Conservation (phyloP, 169 alveolate genomes). For the Theileria orientalis region DNA sequence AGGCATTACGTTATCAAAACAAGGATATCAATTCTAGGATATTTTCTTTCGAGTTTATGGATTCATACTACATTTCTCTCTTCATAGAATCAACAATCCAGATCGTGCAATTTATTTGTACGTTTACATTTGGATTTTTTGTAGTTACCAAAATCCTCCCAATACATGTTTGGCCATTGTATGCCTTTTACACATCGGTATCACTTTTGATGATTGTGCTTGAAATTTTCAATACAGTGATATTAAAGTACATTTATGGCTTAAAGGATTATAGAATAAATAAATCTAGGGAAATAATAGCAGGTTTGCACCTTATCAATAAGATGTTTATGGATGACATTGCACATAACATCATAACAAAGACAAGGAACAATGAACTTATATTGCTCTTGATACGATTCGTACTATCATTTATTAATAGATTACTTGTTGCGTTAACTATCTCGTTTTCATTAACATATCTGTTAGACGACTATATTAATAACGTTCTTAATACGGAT, state of each 20-base stretch:
- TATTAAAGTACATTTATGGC: neutral
- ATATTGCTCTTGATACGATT: slow-evolving; percentile 23
- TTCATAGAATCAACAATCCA: slow-evolving; percentile 26
- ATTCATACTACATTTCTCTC: slow-evolving; percentile 15
- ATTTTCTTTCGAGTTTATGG: too few relatives aligned
- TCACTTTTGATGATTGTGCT: neutral
- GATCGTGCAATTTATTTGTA: slow-evolving; percentile 5
- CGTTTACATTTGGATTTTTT: neutral
- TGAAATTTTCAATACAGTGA: slow-evolving; percentile 31
- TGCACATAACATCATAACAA: slow-evolving; percentile 25
- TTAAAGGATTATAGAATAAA: slow-evolving; percentile 39
- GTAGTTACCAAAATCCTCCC: slow-evolving; percentile 17
- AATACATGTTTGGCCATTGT: neutral
- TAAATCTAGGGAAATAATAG: slow-evolving; percentile 19
- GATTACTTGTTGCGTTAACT: slow-evolving; percentile 2
- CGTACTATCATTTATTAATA: slow-evolving; percentile 17
- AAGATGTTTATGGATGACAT: slow-evolving; percentile 35
- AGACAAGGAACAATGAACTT: slow-evolving; percentile 43
- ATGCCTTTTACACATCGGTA: neutral
- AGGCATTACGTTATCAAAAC: slow-evolving; percentile 43
- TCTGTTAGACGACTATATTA: neutral
- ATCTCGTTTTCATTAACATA: neutral
- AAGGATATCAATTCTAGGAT: slow-evolving; percentile 43
- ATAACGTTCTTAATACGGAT: neutral
- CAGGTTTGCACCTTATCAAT: slow-evolving; percentile 13